Base-by-base conservation (phyloP, 2,329 filamentous ascomycete genomes). In the Xylariaceae sp. region DNA sequence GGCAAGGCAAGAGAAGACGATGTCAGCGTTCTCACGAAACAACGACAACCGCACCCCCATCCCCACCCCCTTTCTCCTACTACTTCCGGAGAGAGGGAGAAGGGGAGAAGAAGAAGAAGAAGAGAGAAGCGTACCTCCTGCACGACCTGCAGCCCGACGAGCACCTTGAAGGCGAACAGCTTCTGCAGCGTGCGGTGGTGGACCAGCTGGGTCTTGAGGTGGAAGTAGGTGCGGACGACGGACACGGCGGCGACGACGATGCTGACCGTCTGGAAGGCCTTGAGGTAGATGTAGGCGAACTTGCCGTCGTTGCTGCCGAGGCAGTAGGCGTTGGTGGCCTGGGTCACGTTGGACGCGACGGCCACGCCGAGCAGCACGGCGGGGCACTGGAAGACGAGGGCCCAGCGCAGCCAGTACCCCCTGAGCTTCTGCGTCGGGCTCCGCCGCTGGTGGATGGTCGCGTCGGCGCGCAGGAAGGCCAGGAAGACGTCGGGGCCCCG, bases 131-230 rank as follows among this genome's bases (percentile, higher is more conserved):
- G 18, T 12, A 32, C 30, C n/a, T 12, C 13, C n/a, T 22, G 30
- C 19, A 32, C 16, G 17, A 32, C 19, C 19, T 21, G 19, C 8
- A 32, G 19, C 11, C 30, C 30, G 8, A 32, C 14, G 19, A 32
- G 30, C 5, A 23, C n/a, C 30, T 32, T 32, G 19, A 32, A 32
- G 13, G 30, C 30, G n/a, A 19, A 23, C 17, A 32, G 19, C 30
- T 32, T 32, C 17, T 11, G 12, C 19, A 32, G 7, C 5, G 30
- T 9, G n/a, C 30, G 30, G 19, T 32, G 30, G 7, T n/a, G 30
- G 16, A 22, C 8, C 5, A 32, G 30, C 25, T 28, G 8, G 14
- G 14, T 12, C 9, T 13, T 10, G 8, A 28, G 14, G 9, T 8
- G 7, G 14, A 15, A 7, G 14, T 28, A 28, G 7, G 25, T 12